Base-by-base conservation (phyloP, 2,329 filamentous ascomycete species). In the Aschersonia sp. region DNA sequence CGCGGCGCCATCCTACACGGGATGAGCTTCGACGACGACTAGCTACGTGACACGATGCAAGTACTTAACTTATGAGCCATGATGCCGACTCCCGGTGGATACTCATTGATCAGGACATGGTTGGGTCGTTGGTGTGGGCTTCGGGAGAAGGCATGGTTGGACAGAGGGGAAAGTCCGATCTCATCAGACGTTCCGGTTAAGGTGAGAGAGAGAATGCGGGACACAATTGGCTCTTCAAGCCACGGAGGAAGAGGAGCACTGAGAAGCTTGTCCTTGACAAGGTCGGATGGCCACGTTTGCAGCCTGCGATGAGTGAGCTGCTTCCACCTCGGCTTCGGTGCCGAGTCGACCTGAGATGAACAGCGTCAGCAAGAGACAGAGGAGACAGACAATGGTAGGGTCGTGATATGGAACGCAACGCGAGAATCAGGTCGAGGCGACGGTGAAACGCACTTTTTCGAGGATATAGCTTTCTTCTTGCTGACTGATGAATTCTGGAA, bases 91-190 rank as follows among this genome's bases (percentile, higher is more conserved):
- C 86, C 87, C 0, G 86, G 79, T 1, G 74, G 73, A 63, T 97
- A 98, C 63, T 96, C 89, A 59, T 98, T 98, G 56, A 97, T 80
- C 39, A 97, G 72, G 43, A 94, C 87, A 65, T 97, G 92, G 57
- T 97, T 98, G 3, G 90, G 87, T 4, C 70, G 72, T 14, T 69
- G 57, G 59, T 97, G 89, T 5, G 86, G 85, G 46, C 88, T 86
- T 22, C 70, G 60, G 14, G 64, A 61, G 56, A 82, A 82, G 6
- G 82, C 62, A 55, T 76, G 65, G 41, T 47, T 47, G 48, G 52
- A 14, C 31, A 32, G 49, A 44, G 22, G 50, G 49, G 11, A 51
- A 47, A 47, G 63, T 65, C 8, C 69, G 49, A 29, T 22, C 22
- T 22, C 22, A 22, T 37, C 35, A 37, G 35, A 8, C 12, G 8